A percentile compares a stretch with the other conserved stretches of the same genome.
These are phyloP conservation scores for Talaromyces adpressus DNA, from an alignment of 495 filamentous ascomycete species.

Conservation along the genomic window DNA sequence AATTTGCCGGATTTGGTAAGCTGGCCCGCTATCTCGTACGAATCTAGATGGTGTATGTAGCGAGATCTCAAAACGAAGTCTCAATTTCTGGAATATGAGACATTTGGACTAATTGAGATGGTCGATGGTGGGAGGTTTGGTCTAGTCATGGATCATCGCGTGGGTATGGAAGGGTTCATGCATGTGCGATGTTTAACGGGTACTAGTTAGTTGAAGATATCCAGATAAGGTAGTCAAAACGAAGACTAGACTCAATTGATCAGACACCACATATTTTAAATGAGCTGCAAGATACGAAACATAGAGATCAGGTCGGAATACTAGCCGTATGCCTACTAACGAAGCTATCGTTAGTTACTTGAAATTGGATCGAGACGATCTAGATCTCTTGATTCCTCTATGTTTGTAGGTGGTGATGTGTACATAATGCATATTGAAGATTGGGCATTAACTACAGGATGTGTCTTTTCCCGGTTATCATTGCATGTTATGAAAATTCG, in stretches of 20 bases:
- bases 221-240: neutral
- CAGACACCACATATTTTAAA: neutral
- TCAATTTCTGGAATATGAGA: too few species aligned
- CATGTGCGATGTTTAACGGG: neutral
- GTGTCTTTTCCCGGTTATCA: neutral
- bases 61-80: neutral
- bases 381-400: neutral
- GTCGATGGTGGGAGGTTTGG: neutral
- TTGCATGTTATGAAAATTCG: neutral
- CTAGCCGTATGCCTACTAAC: neutral
- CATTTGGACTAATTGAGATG: too few species aligned
- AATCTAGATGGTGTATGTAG: neutral
- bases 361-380: neutral
- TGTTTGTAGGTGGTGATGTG: neutral
- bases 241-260: neutral
- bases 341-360: neutral
- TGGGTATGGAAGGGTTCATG: neutral
- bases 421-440: neutral
- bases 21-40: neutral
- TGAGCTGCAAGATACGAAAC: neutral
- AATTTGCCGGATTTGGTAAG: neutral
- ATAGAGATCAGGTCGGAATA: neutral
- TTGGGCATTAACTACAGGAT: neutral
- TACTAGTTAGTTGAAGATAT: neutral
- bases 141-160: neutral